These are phyloP conservation scores for Tagetes patula DNA, from an alignment of 129 eudicot genomes.

Conservation along the genomic window DNA sequence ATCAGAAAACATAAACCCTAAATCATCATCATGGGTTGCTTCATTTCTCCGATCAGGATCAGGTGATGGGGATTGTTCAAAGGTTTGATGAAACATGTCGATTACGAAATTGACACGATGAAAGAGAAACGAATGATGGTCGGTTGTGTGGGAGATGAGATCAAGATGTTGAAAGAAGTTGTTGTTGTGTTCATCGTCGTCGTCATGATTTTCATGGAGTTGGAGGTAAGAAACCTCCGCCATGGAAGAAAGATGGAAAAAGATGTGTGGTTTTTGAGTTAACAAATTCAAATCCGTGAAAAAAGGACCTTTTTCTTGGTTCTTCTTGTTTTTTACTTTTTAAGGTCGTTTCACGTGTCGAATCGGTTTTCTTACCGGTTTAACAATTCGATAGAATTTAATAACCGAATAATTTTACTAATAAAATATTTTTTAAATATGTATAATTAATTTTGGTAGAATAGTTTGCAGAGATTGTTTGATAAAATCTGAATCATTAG, in stretches of 20 bases:
- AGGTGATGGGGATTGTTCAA: conserved; percentile 40
- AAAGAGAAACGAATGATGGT: conserved; percentile 5
- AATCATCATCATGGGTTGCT: background rate
- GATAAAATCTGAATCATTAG: too few relatives aligned
- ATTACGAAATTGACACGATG: conserved; percentile 46
- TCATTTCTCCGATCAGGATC: conserved; percentile 6
- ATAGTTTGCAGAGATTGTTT: too few relatives aligned
- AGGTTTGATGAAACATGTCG: conserved; percentile 50
- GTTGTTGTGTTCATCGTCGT: conserved; percentile 33
- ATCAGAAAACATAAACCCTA: conserved; percentile 38
- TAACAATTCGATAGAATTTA: too few relatives aligned
- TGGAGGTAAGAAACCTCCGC: conserved; percentile 41
- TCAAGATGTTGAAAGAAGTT: conserved; percentile 22
- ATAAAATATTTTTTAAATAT: too few relatives aligned
- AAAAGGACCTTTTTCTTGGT: too few relatives aligned
- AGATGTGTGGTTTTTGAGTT: conserved; percentile 8
- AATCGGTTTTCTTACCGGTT: too few relatives aligned
- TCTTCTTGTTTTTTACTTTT: too few relatives aligned
- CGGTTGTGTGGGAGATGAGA: background rate
- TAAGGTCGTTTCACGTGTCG: too few relatives aligned
- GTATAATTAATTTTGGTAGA: too few relatives aligned
- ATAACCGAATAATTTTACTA: too few relatives aligned
- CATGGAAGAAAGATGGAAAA: conserved; percentile 32
- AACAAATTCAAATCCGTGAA: too few relatives aligned
- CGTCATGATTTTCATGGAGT: conserved; percentile 38